These are phyloP conservation scores for Tinospora cordifolia DNA, from an alignment of 164 flowering plant genomes.

Conservation along the genomic window DNA sequence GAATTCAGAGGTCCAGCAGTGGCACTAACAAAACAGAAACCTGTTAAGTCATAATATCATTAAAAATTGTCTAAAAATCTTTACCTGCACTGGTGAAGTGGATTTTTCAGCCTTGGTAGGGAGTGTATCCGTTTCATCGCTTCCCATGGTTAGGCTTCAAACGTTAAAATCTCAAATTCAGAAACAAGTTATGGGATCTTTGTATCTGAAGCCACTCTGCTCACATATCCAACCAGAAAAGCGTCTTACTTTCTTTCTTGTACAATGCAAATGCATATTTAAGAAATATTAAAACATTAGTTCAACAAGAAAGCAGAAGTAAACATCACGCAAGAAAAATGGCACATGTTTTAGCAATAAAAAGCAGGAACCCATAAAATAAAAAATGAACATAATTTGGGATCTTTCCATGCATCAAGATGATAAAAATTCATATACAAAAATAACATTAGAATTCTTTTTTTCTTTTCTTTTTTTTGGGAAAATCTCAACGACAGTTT, in stretches of 20 bases:
- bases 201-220: neutral
- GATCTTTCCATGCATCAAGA: neutral
- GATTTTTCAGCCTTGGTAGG: conserved; percentile 50
- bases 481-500: too few species aligned
- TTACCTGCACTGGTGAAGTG: conserved; percentile 51
- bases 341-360: too few species aligned
- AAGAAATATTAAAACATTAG: neutral
- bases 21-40: neutral
- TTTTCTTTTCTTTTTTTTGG: neutral
- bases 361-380: too few species aligned
- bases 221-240: neutral
- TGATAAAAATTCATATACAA: neutral
- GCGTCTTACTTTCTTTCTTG: neutral
- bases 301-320: neutral
- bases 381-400: neutral
- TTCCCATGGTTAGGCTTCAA: conserved; percentile 50
- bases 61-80: conserved; percentile 7
- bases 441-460: neutral
- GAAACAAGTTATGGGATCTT: neutral
- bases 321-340: too few species aligned
- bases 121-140: conserved; percentile 50
- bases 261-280: neutral
- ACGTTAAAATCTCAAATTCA: conserved; percentile 1
- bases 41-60: neutral
- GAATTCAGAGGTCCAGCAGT: neutral